A percentile compares a stretch with the other conserved stretches of the same genome.
Evolutionary conservation across 73 alveolate genomes (phyloP).

Genomic region (Symbiodinium natans): DNA sequence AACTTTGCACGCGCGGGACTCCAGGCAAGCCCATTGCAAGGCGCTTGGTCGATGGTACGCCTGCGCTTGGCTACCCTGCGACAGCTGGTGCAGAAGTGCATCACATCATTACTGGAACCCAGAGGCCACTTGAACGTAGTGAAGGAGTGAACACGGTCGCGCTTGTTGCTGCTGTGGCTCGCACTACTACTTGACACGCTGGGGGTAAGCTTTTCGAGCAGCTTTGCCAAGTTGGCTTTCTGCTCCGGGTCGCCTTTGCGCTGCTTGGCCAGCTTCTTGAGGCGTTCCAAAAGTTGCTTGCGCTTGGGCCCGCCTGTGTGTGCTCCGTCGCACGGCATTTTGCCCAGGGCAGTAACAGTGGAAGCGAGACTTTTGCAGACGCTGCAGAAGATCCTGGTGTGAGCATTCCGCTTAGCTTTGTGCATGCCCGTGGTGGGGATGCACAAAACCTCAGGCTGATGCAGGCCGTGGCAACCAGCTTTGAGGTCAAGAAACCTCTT

Average conservation of each 20-base stretch:
- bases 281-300: background rate
- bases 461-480: conserved; percentile 9
- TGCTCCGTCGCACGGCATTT: background rate
- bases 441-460: background rate
- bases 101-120: background rate
- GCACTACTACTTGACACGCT: background rate
- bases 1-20: background rate
- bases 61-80: background rate
- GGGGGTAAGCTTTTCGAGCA: background rate
- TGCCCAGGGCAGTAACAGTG: background rate
- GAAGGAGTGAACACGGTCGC: background rate
- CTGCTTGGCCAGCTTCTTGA: background rate
- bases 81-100: background rate
- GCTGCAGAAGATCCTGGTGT: background rate
- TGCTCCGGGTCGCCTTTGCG: background rate
- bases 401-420: background rate
- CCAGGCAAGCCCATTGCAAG: background rate
- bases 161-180: background rate
- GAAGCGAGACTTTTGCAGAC: background rate
- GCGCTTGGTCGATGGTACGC: too few relatives aligned
- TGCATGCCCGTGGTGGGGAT: background rate
- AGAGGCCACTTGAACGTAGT: background rate
- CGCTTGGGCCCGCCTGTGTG: conserved; percentile 9
- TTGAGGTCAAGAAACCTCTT: background rate
- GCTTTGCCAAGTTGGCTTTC: background rate